A percentile compares a stretch with the other conserved stretches of the same genome.
phyloP scores from a whole-genome alignment of 176 grass and related monocot genomes.

The Saccharum officinarum region DNA sequence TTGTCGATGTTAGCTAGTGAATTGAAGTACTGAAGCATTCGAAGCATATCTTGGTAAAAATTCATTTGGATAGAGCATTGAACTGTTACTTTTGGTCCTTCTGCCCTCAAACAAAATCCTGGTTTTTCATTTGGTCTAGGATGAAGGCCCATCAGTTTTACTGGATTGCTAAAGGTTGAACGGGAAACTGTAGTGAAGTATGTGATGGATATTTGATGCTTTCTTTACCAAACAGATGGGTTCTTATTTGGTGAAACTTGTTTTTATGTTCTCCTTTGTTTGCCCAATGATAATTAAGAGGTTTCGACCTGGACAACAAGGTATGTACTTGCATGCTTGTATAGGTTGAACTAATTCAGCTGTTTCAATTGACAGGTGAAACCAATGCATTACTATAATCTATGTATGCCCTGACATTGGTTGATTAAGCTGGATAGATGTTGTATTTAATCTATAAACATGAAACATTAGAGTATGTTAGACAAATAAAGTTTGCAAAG shows the following conservation, averaged over 20 bases:
- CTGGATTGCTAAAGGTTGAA: conserved; percentile 58
- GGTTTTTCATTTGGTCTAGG: conserved; percentile 80
- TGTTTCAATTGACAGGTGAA: conserved; percentile 27
- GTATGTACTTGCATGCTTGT: conserved; percentile 34
- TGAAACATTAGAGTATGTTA: not conserved
- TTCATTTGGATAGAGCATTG: conserved; percentile 33
- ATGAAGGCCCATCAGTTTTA: conserved; percentile 52
- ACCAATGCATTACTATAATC: not conserved
- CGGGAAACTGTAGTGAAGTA: conserved; percentile 51
- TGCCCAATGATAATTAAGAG: conserved; percentile 16
- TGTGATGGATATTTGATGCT: conserved; percentile 41
- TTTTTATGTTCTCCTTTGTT: conserved; percentile 35
- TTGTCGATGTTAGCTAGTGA: not conserved
- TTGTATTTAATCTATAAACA: not conserved
- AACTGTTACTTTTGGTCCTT: conserved; percentile 45
- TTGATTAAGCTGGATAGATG: conserved; percentile 8
- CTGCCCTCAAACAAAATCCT: conserved; percentile 72
- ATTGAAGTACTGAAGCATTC: conserved; percentile 22
- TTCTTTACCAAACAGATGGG: conserved; percentile 33
- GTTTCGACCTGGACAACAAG: not conserved
- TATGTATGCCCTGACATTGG: not conserved
- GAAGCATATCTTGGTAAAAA: conserved; percentile 35
- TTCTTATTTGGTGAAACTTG: conserved; percentile 10
- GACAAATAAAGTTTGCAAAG: conserved; percentile 20
- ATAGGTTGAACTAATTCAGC: conserved; percentile 22